Percentiles rank a stretch among this genome's conserved stretches.
Conservation (phyloP, 371 early-diverging fungal genomes). For the Saksenaea oblongispora region DNA sequence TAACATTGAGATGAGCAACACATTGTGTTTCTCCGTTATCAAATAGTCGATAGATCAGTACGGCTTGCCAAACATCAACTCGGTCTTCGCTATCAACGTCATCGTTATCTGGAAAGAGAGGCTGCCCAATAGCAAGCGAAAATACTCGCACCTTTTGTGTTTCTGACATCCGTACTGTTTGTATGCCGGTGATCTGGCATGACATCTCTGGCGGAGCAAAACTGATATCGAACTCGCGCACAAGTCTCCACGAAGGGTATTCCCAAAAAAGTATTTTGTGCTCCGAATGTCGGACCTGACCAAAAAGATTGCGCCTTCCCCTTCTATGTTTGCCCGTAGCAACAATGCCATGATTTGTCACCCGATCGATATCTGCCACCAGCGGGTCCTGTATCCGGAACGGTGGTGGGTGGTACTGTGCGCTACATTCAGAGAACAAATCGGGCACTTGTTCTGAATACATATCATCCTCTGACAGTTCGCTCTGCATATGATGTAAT, state of each 20-base stretch:
- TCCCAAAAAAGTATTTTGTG: conserved; percentile 40
- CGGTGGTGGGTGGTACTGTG: conserved; percentile 16
- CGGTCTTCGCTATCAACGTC: conserved; percentile 27
- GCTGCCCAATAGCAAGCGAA: conserved; percentile 30
- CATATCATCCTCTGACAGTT: neutral
- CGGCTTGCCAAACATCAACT: conserved; percentile 32
- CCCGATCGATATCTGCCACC: conserved; percentile 38
- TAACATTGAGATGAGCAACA: conserved; percentile 25
- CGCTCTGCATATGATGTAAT: neutral
- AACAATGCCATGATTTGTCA: conserved; percentile 30
- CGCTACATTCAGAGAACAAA: neutral
- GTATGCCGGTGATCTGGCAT: conserved; percentile 41
- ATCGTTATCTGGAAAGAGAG: conserved; percentile 10
- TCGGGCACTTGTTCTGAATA: neutral
- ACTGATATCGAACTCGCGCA: conserved; percentile 30
- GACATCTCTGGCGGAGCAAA: conserved; percentile 24
- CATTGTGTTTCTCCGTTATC: conserved; percentile 34
- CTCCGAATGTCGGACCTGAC: conserved; percentile 18
- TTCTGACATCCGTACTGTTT: conserved; percentile 21
- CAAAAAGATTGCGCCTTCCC: neutral
- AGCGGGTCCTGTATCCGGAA: conserved; percentile 40
- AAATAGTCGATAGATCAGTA: conserved; percentile 36
- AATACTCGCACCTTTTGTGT: conserved; percentile 25
- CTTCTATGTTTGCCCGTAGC: conserved; percentile 37
- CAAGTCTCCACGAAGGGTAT: conserved; percentile 36